Evolutionary conservation across 164 flowering plant genomes (phyloP), one percentile per base, ranked within the genome.

Genomic region (Santalum album): DNA sequence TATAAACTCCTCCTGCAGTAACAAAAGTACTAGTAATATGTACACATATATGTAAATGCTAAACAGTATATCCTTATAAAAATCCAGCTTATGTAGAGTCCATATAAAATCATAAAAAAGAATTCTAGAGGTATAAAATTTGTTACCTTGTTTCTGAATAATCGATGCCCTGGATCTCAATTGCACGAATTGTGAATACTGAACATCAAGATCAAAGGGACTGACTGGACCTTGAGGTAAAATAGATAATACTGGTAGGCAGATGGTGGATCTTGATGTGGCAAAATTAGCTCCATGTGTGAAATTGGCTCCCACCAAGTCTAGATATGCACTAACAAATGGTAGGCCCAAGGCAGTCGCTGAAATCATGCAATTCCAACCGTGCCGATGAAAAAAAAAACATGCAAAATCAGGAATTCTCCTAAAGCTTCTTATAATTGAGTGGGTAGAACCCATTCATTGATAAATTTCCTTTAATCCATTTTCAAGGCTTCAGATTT

Each of bases 231-330:
- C 63, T 5, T 7, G 19, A 9, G 60, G 63, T 12, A 58, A 14
- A 22, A 62, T 34, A 29, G 34, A 9, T 0, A 12, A 54, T 1
- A 18, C 12, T 14, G 51, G 61, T 6, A 24, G 32, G 14, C 51
- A 24, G 18, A 65, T 65, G 6, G 69, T 67, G 10, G 75, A 51
- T 5, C 51, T 61, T n/a, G 62, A 51, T 1, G 62, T 49, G 14
- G 75, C 75, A 32, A 68, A 68, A 39, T 68, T 68, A 1, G 65
- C 67, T 19, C 75, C 75, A 7, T 61, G 59, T 0, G 9, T 49
- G 58, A 57, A 67, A 49, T 58, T 71, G 40, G 61, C 17, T 17
- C 69, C 66, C 22, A 67, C 7, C 0, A 71, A 56, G 35, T 67
- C 61, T 7, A 71, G 64, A 47, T 67, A 67, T 18, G 69, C 66